A percentile compares a stretch with the other conserved stretches of the same genome.
Conservation (phyloP, 2,329 filamentous ascomycete genomes). For the Tolypocladium album region DNA sequence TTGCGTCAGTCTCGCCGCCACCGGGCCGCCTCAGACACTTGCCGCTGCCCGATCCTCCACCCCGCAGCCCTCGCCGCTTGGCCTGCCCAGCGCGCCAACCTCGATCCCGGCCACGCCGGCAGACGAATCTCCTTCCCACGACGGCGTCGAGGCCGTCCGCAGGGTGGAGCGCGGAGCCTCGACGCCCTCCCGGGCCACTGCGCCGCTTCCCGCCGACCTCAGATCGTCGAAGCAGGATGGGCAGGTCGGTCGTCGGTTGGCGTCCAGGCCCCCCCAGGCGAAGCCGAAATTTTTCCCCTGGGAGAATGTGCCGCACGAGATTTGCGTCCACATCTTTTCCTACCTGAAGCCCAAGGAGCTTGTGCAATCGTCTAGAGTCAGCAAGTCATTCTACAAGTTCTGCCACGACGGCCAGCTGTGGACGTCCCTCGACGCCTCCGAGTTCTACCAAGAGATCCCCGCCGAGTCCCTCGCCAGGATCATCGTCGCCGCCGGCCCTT, state of each 20-base stretch:
- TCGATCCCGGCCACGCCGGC: conserved; percentile 27
- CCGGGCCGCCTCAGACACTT: conserved; percentile 17
- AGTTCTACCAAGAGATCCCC: conserved; percentile 81
- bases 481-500: conserved; percentile 75
- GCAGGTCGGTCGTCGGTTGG: conserved; percentile 8
- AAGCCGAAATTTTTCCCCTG: conserved; percentile 55
- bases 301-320: conserved; percentile 70
- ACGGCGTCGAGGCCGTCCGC: conserved; percentile 36
- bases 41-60: conserved; percentile 17
- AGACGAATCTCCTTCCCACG: conserved; percentile 27
- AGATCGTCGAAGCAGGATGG: conserved; percentile 28
- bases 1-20: conserved; percentile 40
- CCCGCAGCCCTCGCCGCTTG: conserved; percentile 29
- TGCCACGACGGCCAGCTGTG: conserved; percentile 95
- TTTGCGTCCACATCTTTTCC: conserved; percentile 66
- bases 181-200: conserved; percentile 31
- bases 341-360: conserved; percentile 73
- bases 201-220: conserved; percentile 54
- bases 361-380: conserved; percentile 66
- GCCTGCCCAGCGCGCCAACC: conserved; percentile 21
- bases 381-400: conserved; percentile 65
- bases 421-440: conserved; percentile 72
- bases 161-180: conserved; percentile 41
- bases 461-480: conserved; percentile 76
- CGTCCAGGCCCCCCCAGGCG: conserved; percentile 5